phyloP scores from a whole-genome alignment of 495 filamentous ascomycete species.

The Melanomma pulvis-pyrius region DNA sequence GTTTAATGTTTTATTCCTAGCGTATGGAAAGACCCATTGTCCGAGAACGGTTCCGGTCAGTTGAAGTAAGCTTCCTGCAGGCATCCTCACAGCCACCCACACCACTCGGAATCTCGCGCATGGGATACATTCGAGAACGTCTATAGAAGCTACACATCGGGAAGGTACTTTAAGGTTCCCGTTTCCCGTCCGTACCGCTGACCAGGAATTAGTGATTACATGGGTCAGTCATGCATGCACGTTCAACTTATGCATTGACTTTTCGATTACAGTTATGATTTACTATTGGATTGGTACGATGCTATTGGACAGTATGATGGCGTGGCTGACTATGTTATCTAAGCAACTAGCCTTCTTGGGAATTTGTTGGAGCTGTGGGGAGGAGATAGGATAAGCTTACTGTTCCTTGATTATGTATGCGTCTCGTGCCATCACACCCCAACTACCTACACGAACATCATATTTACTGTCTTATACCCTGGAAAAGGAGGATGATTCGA shows the following conservation, averaged over 20 bases:
- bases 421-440: background rate
- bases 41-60: background rate
- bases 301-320: too few species aligned
- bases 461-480: too few species aligned
- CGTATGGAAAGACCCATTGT: too few species aligned
- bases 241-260: background rate
- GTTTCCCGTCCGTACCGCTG: background rate
- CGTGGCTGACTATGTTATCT: too few species aligned
- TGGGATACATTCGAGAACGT: background rate
- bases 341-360: background rate
- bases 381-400: too few species aligned
- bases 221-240: background rate
- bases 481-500: too few species aligned
- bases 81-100: background rate
- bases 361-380: background rate
- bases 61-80: background rate
- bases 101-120: background rate
- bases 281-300: too few species aligned
- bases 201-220: constrained; percentile 3
- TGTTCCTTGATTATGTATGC: background rate
- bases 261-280: too few species aligned
- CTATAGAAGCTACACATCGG: background rate
- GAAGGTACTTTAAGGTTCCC: background rate
- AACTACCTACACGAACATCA: too few species aligned
- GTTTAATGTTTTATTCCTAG: too few species aligned